These are phyloP conservation scores for Babesia ovata DNA, from an alignment of 169 alveolate genomes.

Conservation along the genomic window DNA sequence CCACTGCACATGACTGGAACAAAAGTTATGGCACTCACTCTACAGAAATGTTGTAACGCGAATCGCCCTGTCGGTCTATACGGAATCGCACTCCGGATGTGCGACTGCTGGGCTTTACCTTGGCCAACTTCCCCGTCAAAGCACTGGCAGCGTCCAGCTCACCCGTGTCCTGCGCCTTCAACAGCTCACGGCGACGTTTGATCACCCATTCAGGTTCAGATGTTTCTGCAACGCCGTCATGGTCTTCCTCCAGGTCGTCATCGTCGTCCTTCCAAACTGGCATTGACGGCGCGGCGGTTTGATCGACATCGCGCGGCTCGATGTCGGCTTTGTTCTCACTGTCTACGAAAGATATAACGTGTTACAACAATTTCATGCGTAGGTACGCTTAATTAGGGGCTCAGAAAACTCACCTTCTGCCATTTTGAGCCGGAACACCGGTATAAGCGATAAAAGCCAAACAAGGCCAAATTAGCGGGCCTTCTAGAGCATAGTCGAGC, in stretches of 20 bases:
- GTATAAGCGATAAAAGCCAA: too few relatives aligned
- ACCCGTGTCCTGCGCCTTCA: background rate
- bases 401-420: background rate
- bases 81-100: constrained; percentile 43
- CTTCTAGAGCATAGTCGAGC: background rate
- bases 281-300: background rate
- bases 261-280: constrained; percentile 62
- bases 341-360: background rate
- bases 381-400: background rate
- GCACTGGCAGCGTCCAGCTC: background rate
- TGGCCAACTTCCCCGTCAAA: constrained; percentile 48
- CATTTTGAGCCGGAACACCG: background rate
- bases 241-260: constrained; percentile 9
- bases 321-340: background rate
- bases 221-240: background rate
- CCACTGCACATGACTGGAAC: constrained; percentile 14
- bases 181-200: constrained; percentile 40
- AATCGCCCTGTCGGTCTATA: constrained; percentile 29
- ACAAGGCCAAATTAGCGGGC: background rate
- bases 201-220: constrained; percentile 64
- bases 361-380: background rate
- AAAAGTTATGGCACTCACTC: constrained; percentile 1
- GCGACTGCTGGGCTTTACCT: constrained; percentile 45
- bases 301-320: background rate
- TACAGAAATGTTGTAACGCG: constrained; percentile 20